Evolutionary conservation across 768 basidiomycete species (phyloP), one percentile per base, ranked within the genome.

Genomic region (Suillus occidentalis): DNA sequence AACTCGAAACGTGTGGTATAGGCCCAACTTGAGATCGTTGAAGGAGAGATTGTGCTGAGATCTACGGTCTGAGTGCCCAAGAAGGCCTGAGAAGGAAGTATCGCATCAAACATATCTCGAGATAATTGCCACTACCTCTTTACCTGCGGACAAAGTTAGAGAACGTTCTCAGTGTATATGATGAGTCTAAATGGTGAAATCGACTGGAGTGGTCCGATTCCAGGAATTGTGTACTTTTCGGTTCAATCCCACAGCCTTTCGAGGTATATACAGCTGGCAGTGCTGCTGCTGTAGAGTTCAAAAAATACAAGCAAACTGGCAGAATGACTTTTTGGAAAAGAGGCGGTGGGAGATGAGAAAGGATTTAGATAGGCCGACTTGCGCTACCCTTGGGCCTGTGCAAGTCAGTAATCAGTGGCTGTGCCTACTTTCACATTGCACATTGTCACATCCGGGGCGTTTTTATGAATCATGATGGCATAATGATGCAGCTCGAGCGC

Each of bases 321-420:
- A 42, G 7, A 59, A 13, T 42, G 58, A 31, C 12, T 34, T 34
- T 34, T 42, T 28, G 16, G 39, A 59, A 59, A 59, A 28, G 22
- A 53, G 64, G 58, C 59, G 60, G 69, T 67, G 65, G 64, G 62
- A 65, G 69, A 55, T 62, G 68, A 61, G 68, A 70, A 22, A 67
- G 57, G 60, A 64, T 70, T 67, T 62, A 67, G 64, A 68, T 28
- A 53, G 61, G 25, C 20, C 20, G 31, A 61, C 58, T 22, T 4
- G 31, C 4, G 64, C 63, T 45, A 45, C 52, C 37, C 34, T 31
- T 31, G 4, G 2, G 31, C 31, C 31, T 66, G 63, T 9, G 36
- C 34, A 28, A 64, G 36, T 52, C 43, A 43, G 40, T 43, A 68
- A 73, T 71, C 60, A 39, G 71, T 74, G 74, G 74, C 75, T 70